These are phyloP conservation scores for Gossypium trilobum DNA, from an alignment of 441 rosid genomes.

Conservation along the genomic window DNA sequence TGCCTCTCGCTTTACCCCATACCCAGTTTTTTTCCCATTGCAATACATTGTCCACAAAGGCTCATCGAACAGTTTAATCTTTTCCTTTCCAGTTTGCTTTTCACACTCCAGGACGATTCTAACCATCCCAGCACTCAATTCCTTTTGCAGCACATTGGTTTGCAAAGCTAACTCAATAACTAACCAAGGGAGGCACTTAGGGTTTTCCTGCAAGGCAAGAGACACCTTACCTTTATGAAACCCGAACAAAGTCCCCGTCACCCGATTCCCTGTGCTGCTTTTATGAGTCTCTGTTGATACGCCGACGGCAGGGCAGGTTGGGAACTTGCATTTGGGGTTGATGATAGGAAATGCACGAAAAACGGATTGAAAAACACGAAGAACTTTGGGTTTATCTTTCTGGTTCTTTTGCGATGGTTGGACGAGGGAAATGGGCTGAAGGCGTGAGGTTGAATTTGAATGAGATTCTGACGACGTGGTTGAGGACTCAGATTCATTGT, in stretches of 20 bases:
- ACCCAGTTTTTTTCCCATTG: constrained; percentile 70
- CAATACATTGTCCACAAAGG: constrained; percentile 78
- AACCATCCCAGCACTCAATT: constrained; percentile 55
- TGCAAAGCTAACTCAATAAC: constrained; percentile 44
- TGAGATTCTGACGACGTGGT: constrained; percentile 9
- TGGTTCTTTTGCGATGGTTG: constrained; percentile 51
- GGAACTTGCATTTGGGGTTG: constrained; percentile 55
- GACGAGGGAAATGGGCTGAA: constrained; percentile 33
- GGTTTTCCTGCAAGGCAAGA: constrained; percentile 44
- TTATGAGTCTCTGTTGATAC: constrained; percentile 33
- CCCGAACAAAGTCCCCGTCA: constrained; percentile 57
- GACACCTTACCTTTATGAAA: constrained; percentile 50
- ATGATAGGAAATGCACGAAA: constrained; percentile 73
- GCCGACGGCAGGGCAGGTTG: constrained; percentile 24
- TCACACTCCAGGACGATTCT: constrained; percentile 77
- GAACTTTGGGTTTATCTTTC: constrained; percentile 37
- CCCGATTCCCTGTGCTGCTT: constrained; percentile 18
- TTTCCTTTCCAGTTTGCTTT: constrained; percentile 51
- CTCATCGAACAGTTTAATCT: constrained; percentile 45
- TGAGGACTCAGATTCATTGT: constrained; percentile 11
- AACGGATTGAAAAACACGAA: constrained; percentile 65
- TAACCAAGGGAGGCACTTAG: constrained; percentile 36
- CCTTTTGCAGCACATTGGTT: constrained; percentile 39
- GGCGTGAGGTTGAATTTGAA: constrained; percentile 19
- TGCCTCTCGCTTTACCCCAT: constrained; percentile 61